Evolutionary conservation across 129 eudicot genomes (phyloP), one percentile per base, ranked within the genome.

Genomic region (Tanacetum coccineum): DNA sequence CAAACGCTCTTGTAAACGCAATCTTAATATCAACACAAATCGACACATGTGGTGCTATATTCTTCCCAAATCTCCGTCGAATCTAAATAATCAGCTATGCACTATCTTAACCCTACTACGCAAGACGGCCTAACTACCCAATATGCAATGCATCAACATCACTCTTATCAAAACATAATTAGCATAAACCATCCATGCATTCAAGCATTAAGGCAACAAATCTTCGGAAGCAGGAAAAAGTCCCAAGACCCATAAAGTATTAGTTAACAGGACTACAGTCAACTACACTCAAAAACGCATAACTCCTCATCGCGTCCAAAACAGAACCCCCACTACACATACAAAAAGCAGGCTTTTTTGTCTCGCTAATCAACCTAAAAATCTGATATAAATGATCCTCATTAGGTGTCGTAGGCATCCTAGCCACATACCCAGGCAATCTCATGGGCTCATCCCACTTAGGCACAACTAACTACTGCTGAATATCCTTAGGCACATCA

Each of bases 171-270:
- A 88, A 0, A 93, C 85, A 65, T 88, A 88, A 70, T 88, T 88
- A 2, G 96, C 96, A 30, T 79, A 85, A 40, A 88, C 96, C 59
- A 93, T 88, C 96, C 96, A 28, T 88, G 96, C 96, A 88, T 88
- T 47, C 96, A 56, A 88, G 80, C 93, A 88, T 88, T 81, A 82
- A 44, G 85, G 77, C 0, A 85, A 75, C 60, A 78, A 50, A 13
- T 83, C 93, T 66, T 84, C 88, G 2, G 87, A 85, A 71, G 85
- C 72, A 0, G 93, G 96, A 60, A 70, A 85, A 0, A 87, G 61
- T n/a, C 96, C 96, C 2, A 88, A 79, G n/a, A 93, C 93, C 93
- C 85, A 85, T 46, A 88, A 68, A 61, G 96, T 88, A 74, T 89
- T 88, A 1, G 96, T n/a, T 89, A 4, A 88, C 93, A 3, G 93